Evolutionary conservation across 495 filamentous ascomycete genomes (phyloP).

Genomic region (Podospora sp.): DNA sequence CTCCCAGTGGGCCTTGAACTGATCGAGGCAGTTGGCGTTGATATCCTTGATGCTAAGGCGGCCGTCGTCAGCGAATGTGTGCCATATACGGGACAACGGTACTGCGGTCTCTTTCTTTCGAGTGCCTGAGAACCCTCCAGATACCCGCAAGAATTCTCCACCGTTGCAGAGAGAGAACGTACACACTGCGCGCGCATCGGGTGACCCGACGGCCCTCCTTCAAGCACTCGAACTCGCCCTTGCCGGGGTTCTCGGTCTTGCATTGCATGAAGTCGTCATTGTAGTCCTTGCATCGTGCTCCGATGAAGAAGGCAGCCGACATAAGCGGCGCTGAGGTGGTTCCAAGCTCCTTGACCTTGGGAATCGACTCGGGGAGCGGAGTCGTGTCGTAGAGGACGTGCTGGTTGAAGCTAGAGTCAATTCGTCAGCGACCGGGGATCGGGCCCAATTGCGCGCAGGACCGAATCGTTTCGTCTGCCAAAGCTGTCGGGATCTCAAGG

Average conservation of each 20-base stretch:
- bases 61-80: background rate
- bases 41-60: conserved; percentile 81
- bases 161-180: conserved; percentile 48
- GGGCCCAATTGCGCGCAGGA: conserved; percentile 5
- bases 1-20: conserved; percentile 92
- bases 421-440: conserved; percentile 24
- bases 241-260: conserved; percentile 86
- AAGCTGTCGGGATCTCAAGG: background rate
- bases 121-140: background rate
- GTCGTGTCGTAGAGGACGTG: conserved; percentile 92
- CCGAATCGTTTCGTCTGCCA: conserved; percentile 29
- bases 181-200: conserved; percentile 94
- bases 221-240: conserved; percentile 91
- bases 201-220: conserved; percentile 96
- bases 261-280: conserved; percentile 99
- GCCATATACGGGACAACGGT: background rate
- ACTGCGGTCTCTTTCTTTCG: background rate
- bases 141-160: background rate
- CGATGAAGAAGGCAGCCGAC: conserved; percentile 96
- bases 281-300: conserved; percentile 87
- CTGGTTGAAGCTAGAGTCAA: conserved; percentile 79
- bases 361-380: conserved; percentile 87
- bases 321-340: conserved; percentile 87
- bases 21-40: conserved; percentile 87
- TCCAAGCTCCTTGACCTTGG: conserved; percentile 87